Evolutionary conservation across 495 filamentous ascomycete species (phyloP).

Genomic region (Tuber microsphaerosporum): DNA sequence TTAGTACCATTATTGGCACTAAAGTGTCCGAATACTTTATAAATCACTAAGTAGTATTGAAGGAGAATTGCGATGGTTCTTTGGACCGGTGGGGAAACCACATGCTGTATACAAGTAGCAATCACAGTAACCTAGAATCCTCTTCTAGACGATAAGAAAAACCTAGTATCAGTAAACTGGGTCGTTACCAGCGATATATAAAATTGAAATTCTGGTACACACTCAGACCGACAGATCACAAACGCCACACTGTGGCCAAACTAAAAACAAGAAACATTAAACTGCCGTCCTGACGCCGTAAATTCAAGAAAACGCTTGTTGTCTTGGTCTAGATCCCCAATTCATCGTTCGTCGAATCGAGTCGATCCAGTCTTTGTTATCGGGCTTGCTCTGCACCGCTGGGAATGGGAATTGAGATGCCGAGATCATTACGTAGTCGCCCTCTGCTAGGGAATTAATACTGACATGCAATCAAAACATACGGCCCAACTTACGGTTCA

Average conservation of each 20-base stretch:
- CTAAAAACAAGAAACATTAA: background rate
- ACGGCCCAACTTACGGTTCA: conserved; percentile 47
- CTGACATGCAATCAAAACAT: background rate
- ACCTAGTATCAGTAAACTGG: background rate
- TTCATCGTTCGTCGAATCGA: conserved; percentile 80
- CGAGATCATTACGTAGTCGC: conserved; percentile 89
- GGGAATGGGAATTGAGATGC: conserved; percentile 95
- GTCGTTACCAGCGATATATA: background rate
- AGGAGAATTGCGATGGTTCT: background rate
- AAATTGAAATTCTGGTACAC: background rate
- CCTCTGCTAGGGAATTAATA: conserved; percentile 46
- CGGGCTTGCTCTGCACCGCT: conserved; percentile 64
- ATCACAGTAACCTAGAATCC: background rate
- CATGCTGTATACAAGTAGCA: background rate
- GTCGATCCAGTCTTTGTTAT: conserved; percentile 84
- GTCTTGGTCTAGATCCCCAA: conserved; percentile 67
- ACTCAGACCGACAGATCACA: background rate
- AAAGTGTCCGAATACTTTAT: background rate
- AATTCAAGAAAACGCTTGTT: conserved; percentile 26
- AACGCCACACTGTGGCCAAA: background rate
- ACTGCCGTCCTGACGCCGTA: background rate
- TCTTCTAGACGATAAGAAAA: background rate
- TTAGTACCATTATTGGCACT: background rate
- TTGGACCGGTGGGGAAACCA: background rate
- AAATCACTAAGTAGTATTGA: background rate